Evolutionary conservation across 169 alveolate species (phyloP).

Genomic region (Condylostoma magnum): DNA sequence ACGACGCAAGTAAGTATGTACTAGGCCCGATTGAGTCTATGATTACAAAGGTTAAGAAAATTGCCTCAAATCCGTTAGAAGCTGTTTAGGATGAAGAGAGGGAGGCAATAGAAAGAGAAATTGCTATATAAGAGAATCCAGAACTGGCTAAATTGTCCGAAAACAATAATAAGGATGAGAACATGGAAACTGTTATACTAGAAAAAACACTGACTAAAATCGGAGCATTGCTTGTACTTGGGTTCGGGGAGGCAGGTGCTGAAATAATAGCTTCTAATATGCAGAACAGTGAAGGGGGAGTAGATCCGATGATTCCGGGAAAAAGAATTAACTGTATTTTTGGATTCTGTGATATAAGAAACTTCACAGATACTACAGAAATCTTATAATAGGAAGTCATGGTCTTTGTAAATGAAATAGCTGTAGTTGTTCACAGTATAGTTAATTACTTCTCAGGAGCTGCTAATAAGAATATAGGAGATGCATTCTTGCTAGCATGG

Average conservation of each 20-base stretch:
- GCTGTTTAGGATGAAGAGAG: constrained; percentile 79
- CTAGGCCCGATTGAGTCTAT: constrained; percentile 57
- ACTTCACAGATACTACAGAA: constrained; percentile 92
- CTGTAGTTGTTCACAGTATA: constrained; percentile 51
- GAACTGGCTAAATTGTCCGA: neutral
- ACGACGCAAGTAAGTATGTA: constrained; percentile 43
- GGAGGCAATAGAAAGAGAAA: constrained; percentile 26
- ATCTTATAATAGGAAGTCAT: constrained; percentile 84
- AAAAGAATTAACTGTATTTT: constrained; percentile 86
- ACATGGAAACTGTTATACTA: constrained; percentile 68
- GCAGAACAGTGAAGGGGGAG: constrained; percentile 69
- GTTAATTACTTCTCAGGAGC: constrained; percentile 81
- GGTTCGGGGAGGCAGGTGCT: constrained; percentile 97
- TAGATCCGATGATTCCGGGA: constrained; percentile 89
- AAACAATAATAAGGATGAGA: constrained; percentile 32
- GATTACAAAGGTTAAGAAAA: constrained; percentile 54
- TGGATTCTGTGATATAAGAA: constrained; percentile 92
- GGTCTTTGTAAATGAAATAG: constrained; percentile 78
- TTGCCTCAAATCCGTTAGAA: constrained; percentile 72
- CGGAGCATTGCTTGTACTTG: constrained; percentile 82
- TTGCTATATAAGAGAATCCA: constrained; percentile 26
- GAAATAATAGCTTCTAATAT: constrained; percentile 90
- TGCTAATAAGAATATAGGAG: constrained; percentile 84
- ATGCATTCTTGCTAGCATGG: constrained; percentile 84
- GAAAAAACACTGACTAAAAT: constrained; percentile 82